Base-by-base conservation (phyloP, 495 filamentous ascomycete genomes). In the Antarctomyces pellizariae region DNA sequence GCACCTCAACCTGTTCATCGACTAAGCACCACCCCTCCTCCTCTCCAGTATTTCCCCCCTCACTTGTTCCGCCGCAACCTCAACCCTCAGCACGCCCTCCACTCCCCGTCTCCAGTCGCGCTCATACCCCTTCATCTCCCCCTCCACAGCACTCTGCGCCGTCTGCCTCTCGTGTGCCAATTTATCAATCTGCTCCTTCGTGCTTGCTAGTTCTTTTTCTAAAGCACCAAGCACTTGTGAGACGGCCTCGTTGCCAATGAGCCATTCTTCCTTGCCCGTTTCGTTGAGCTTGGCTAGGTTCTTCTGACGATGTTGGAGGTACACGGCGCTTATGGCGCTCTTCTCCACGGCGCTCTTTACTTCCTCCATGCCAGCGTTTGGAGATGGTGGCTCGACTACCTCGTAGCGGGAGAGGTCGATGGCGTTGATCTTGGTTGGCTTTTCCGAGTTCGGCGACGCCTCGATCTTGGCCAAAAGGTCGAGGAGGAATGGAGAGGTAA, bases 381-480 rank as follows among this genome's bases (percentile, higher is more conserved):
- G 16, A 31, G 13, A 9, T 36, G 56, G 49, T 1, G 50, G 35
- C 2, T 48, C 42, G 17, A 61, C 56, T 8, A 67, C 64, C 49
- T 89, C 75, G 58, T 95, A 95, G 36, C 84, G 78, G 13, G 59
- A 47, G 1, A 76, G 50, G 47, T 93, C 80, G 40, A 95, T 74
- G 22, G 63, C 76, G 7, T 47, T 41, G 3, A 52, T 46, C 14
- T 71, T 45, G 4, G 67, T 58, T 11, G 46, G 19, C 6, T 64
- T 62, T 8, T 53, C 38, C 12, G 59, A 55, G 33, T 71, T 57
- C 19, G 64, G 71, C 8, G 47, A 35, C 26, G 78, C 50, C 44
- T 84, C 77, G 37, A 54, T 36, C 39, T 62, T n/a, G 36, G 19
- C 28, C 7, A 86, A 57, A 5, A 72, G 41, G 3, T 69, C 57